Conservation (phyloP, 768 basidiomycete genomes). For the Coprinellus micaceus region DNA sequence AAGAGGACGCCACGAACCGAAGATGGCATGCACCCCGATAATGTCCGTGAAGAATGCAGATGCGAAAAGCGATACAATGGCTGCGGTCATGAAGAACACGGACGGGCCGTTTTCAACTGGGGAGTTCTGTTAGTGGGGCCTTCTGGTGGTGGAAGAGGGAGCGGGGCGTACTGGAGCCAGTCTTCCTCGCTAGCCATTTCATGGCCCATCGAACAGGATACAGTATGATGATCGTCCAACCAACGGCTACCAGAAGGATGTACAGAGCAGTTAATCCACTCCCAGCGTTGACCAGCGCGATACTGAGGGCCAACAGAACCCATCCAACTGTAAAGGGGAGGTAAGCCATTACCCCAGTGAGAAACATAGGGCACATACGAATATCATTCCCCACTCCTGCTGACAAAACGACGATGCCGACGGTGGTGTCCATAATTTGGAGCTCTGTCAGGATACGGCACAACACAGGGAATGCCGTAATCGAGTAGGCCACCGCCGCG, state of each 20-base stretch:
- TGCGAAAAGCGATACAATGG: conserved; percentile 76
- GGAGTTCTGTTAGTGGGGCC: not conserved
- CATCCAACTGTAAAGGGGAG: conserved; percentile 67
- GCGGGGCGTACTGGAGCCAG: conserved; percentile 57
- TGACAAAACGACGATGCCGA: conserved; percentile 89
- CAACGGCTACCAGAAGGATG: conserved; percentile 76
- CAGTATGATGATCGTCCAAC: conserved; percentile 74
- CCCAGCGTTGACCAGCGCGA: conserved; percentile 88
- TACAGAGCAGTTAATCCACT: conserved; percentile 82
- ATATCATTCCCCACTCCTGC: conserved; percentile 81
- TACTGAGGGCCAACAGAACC: conserved; percentile 83
- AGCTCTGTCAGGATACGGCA: conserved; percentile 88
- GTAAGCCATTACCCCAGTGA: not conserved
- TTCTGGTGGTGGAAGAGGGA: not conserved
- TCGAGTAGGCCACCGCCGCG: conserved; percentile 86
- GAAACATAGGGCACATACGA: conserved; percentile 4
- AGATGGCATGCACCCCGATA: conserved; percentile 90
- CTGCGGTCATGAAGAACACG: conserved; percentile 84
- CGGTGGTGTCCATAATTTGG: conserved; percentile 85
- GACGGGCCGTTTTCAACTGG: conserved; percentile 74
- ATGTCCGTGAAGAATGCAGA: conserved; percentile 92
- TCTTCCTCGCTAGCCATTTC: conserved; percentile 68
- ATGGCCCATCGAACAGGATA: conserved; percentile 62
- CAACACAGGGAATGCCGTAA: conserved; percentile 83
- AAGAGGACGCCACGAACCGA: conserved; percentile 46